phyloP scores from a whole-genome alignment of 108 stramenopile species.

The Parmales sp. region DNA sequence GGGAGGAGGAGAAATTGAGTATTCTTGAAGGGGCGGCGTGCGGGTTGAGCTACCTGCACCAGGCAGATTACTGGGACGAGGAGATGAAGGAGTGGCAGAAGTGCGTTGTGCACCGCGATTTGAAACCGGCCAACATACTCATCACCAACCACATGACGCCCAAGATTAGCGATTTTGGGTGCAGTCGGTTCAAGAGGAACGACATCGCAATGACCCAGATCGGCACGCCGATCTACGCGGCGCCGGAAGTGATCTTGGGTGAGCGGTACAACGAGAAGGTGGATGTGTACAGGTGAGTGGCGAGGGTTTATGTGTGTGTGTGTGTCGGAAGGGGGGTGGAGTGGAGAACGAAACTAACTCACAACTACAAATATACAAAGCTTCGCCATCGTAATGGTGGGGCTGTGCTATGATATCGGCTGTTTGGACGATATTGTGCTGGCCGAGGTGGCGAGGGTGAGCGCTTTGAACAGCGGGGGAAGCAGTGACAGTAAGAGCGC shows the following conservation, averaged over 20 bases:
- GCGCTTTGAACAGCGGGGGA: background rate
- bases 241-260: slow-evolving; percentile 19
- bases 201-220: slow-evolving; percentile 8
- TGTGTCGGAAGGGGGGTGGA: background rate
- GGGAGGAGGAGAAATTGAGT: background rate
- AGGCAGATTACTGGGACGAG: slow-evolving; percentile 2
- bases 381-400: slow-evolving; percentile 18
- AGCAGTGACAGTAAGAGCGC: background rate
- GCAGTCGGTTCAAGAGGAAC: slow-evolving; percentile 4
- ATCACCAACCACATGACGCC: slow-evolving; percentile 30
- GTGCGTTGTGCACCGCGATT: slow-evolving; percentile 36
- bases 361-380: background rate
- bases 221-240: slow-evolving; percentile 24
- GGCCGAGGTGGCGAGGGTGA: background rate
- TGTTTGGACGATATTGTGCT: background rate
- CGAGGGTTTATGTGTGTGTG: no score
- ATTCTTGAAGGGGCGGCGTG: background rate
- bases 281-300: slow-evolving; percentile 21
- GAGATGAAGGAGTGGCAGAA: background rate
- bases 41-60: background rate
- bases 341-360: background rate
- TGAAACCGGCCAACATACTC: slow-evolving; percentile 44
- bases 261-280: slow-evolving; percentile 24
- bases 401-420: slow-evolving; percentile 7
- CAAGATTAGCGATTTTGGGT: slow-evolving; percentile 29